A percentile compares a stretch with the other conserved stretches of the same genome.
Conservation (phyloP, 768 basidiomycete species). For the Amanita molliuscula region DNA sequence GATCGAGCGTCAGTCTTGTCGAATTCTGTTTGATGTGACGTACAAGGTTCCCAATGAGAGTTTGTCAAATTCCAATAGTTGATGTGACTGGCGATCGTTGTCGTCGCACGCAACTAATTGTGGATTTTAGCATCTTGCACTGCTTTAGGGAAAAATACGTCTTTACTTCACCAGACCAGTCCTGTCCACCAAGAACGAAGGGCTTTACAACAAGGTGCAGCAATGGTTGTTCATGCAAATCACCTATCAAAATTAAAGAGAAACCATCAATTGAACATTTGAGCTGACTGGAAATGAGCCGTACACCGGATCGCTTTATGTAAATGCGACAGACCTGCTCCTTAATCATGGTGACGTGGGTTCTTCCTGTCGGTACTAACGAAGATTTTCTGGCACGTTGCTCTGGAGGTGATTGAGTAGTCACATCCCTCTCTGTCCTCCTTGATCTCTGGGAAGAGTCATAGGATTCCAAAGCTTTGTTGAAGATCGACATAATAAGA, state of each 20-base stretch:
- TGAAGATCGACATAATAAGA: constrained; percentile 78
- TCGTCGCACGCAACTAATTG: constrained; percentile 69
- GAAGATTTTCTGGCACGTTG: not conserved
- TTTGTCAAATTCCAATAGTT: constrained; percentile 96
- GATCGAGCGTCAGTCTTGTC: constrained; percentile 1
- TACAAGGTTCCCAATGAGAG: constrained; percentile 96
- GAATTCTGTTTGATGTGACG: constrained; percentile 14
- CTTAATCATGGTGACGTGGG: constrained; percentile 48
- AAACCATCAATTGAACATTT: constrained; percentile 86
- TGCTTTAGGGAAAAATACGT: not conserved
- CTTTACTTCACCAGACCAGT: constrained; percentile 89
- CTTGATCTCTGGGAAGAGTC: constrained; percentile 24
- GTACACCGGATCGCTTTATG: not conserved
- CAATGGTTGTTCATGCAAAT: constrained; percentile 90
- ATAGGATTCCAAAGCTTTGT: constrained; percentile 80
- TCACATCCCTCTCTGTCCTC: not conserved
- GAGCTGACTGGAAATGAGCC: constrained; percentile 35
- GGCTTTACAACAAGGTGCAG: constrained; percentile 82
- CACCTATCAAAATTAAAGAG: constrained; percentile 87
- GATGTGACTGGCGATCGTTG: constrained; percentile 72
- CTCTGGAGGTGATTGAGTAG: not conserved
- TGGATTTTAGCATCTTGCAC: not conserved
- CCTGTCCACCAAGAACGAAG: constrained; percentile 72
- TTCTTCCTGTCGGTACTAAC: constrained; percentile 22
- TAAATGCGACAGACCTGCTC: constrained; percentile 53